Conservation (phyloP, 257 asterid species). For the Penstemon barbatus region DNA sequence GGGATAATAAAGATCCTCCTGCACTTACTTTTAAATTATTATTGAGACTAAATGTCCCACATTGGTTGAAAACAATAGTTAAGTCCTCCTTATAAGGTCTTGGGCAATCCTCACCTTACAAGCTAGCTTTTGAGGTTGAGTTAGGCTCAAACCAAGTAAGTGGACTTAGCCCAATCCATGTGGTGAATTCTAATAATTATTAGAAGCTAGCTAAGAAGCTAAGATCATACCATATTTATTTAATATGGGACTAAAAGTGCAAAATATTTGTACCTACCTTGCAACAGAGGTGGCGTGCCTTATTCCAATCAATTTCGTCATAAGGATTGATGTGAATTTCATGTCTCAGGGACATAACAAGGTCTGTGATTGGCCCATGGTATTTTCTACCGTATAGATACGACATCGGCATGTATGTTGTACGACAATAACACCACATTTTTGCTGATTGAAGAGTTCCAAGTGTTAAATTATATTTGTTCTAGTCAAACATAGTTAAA, state of each 20-base stretch:
- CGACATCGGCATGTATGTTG: slow-evolving; percentile 88
- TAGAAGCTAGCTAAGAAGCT: too few species aligned
- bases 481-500: too few species aligned
- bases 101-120: too few species aligned
- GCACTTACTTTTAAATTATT: slow-evolving; percentile 12
- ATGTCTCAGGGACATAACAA: slow-evolving; percentile 60
- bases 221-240: not conserved
- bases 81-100: too few species aligned
- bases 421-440: slow-evolving; percentile 87
- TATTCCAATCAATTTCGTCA: slow-evolving; percentile 66
- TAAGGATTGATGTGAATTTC: slow-evolving; percentile 65
- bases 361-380: slow-evolving; percentile 65
- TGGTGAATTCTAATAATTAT: too few species aligned
- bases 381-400: slow-evolving; percentile 63
- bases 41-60: too few species aligned
- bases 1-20: slow-evolving; percentile 73
- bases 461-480: too few species aligned
- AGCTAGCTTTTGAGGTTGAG: too few species aligned
- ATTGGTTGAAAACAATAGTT: too few species aligned
- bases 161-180: too few species aligned
- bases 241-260: not conserved
- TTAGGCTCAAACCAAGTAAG: too few species aligned
- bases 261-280: slow-evolving; percentile 33
- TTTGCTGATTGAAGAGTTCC: slow-evolving; percentile 43
- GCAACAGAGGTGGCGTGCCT: slow-evolving; percentile 75